phyloP scores from a whole-genome alignment of 257 asterid species.

The Nemophila menziesii region DNA sequence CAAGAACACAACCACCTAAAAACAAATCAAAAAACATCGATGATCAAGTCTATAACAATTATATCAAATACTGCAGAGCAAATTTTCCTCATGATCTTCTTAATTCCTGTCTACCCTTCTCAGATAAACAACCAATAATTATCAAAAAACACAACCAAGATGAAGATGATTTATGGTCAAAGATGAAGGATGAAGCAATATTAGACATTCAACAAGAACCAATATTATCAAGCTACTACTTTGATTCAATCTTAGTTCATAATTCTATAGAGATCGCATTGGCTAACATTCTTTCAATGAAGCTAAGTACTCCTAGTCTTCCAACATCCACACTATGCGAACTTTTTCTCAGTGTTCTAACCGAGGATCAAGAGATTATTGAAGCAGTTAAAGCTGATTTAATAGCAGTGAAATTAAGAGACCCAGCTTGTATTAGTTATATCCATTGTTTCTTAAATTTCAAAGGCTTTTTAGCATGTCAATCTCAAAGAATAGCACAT shows the following conservation, averaged over 20 bases:
- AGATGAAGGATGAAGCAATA: slow-evolving; percentile 61
- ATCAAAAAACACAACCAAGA: not conserved
- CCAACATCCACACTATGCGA: slow-evolving; percentile 40
- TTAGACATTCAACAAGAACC: slow-evolving; percentile 59
- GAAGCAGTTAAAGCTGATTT: slow-evolving; percentile 42
- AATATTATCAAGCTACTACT: slow-evolving; percentile 45
- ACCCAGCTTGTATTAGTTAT: slow-evolving; percentile 82
- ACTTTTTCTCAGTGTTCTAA: slow-evolving; percentile 34
- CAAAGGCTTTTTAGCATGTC: slow-evolving; percentile 70
- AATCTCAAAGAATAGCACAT: slow-evolving; percentile 68
- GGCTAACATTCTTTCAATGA: slow-evolving; percentile 51
- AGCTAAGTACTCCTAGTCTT: slow-evolving; percentile 43
- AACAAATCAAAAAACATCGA: slow-evolving; percentile 21
- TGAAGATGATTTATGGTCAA: slow-evolving; percentile 39
- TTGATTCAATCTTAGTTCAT: slow-evolving; percentile 41
- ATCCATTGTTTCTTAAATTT: slow-evolving; percentile 75
- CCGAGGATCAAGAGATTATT: slow-evolving; percentile 43
- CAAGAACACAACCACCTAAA: slow-evolving; percentile 37
- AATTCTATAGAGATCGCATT: slow-evolving; percentile 56
- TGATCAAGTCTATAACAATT: slow-evolving; percentile 26
- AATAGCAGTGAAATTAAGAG: slow-evolving; percentile 68
- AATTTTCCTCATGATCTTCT: slow-evolving; percentile 18
- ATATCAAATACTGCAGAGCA: slow-evolving; percentile 24
- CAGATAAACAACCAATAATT: slow-evolving; percentile 13
- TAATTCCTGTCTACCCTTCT: slow-evolving; percentile 28